These are phyloP conservation scores for Phyllosticta citriasiana DNA, from an alignment of 2,329 filamentous ascomycete species.

Conservation along the genomic window DNA sequence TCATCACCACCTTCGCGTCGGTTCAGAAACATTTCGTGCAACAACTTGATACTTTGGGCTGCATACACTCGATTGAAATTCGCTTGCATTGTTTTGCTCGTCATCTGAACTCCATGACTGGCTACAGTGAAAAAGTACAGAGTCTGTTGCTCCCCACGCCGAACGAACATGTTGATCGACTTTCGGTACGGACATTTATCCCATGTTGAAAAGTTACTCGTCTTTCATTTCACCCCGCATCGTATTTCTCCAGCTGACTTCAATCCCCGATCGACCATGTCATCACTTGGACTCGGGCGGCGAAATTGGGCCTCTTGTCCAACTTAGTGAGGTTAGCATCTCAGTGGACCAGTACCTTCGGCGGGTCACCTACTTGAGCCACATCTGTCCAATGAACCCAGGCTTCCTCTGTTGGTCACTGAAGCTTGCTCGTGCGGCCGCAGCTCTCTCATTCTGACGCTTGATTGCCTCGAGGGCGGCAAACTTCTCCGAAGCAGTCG, in stretches of 20 bases:
- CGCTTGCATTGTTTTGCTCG: background rate
- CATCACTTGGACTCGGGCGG: background rate
- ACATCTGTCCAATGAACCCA: slow-evolving; percentile 9
- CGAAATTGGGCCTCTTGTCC: background rate
- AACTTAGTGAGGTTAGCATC: background rate
- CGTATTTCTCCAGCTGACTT: too few relatives aligned
- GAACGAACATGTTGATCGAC: too few relatives aligned
- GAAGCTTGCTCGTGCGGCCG: slow-evolving; percentile 8
- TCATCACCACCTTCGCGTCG: background rate
- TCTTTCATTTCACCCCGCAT: too few relatives aligned
- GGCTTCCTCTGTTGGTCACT: slow-evolving; percentile 4
- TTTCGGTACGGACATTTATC: too few relatives aligned
- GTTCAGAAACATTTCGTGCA: background rate
- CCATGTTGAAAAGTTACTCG: too few relatives aligned
- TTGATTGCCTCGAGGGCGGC: slow-evolving; percentile 6
- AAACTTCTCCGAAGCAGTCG: slow-evolving; percentile 4
- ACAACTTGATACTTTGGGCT: background rate
- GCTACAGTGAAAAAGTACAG: background rate
- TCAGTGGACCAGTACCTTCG: background rate
- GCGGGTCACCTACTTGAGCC: slow-evolving; percentile 3
- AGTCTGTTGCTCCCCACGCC: background rate
- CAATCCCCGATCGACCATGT: too few relatives aligned
- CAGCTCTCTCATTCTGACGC: slow-evolving; percentile 5
- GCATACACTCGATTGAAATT: background rate
- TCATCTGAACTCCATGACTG: background rate